Percentiles rank a stretch among this genome's conserved stretches.
phyloP scores from a whole-genome alignment of 2,329 filamentous ascomycete species.

The Coniella vitis region DNA sequence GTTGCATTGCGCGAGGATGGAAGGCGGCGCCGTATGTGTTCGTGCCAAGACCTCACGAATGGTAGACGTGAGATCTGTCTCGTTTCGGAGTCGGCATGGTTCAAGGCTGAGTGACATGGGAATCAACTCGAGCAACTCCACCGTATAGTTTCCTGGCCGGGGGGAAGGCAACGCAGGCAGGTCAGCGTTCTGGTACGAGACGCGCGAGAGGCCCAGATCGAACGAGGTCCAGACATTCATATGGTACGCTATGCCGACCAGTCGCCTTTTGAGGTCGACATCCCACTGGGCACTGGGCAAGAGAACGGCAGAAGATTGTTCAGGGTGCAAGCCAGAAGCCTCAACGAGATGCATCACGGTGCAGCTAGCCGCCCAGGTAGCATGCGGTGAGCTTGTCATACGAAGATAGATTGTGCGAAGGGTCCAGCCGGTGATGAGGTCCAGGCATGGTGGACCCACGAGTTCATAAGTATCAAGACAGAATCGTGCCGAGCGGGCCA shows the following conservation, averaged over 20 bases:
- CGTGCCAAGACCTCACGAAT: constrained; percentile 35
- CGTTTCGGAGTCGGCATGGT: constrained; percentile 37
- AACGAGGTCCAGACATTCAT: constrained; percentile 55
- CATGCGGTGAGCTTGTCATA: constrained; percentile 45
- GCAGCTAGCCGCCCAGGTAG: constrained; percentile 51
- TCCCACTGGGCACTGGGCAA: constrained; percentile 23
- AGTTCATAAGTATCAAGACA: constrained; percentile 36
- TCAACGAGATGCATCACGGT: constrained; percentile 52
- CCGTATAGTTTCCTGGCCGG: constrained; percentile 34
- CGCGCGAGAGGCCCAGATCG: constrained; percentile 48
- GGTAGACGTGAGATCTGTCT: constrained; percentile 35
- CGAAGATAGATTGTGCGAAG: constrained; percentile 47
- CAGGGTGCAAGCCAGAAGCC: constrained; percentile 41
- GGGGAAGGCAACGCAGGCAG: constrained; percentile 30
- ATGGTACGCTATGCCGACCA: constrained; percentile 47
- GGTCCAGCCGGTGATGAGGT: constrained; percentile 43
- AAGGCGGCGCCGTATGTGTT: constrained; percentile 32
- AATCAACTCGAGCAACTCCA: constrained; percentile 45
- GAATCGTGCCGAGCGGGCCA: constrained; percentile 38
- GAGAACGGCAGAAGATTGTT: constrained; percentile 25
- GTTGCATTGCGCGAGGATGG: constrained; percentile 46
- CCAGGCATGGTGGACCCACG: constrained; percentile 26
- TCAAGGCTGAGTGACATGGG: constrained; percentile 48
- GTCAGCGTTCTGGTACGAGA: constrained; percentile 37
- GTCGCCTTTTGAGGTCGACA: constrained; percentile 33